Evolutionary conservation across 129 eudicot genomes (phyloP).

Genomic region (Flaveria robusta): DNA sequence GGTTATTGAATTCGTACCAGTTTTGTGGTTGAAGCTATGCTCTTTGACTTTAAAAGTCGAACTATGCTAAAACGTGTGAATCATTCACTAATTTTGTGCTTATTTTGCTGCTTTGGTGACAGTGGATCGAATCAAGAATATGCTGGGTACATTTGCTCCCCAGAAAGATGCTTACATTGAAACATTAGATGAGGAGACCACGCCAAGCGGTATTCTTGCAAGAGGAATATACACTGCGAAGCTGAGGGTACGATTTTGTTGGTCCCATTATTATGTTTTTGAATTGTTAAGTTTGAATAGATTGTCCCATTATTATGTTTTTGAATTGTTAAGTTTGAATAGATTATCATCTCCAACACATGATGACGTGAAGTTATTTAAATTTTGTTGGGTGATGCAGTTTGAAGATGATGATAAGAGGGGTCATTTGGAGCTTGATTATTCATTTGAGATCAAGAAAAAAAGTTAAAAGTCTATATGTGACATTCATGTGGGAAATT

Average conservation of each 20-base stretch:
- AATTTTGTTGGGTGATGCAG: conserved; percentile 42
- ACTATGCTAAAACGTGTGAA: conserved; percentile 12
- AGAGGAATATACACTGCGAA: conserved; percentile 82
- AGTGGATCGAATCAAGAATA: conserved; percentile 81
- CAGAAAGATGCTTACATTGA: conserved; percentile 66
- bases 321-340: background rate
- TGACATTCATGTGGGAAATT: conserved; percentile 8
- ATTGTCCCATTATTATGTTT: conserved; percentile 11
- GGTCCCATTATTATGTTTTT: conserved; percentile 6
- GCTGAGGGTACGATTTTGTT: conserved; percentile 54
- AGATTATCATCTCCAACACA: background rate
- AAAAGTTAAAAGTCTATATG: conserved; percentile 30
- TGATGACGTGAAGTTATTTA: background rate
- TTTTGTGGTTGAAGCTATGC: conserved; percentile 1
- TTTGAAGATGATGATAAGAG: conserved; percentile 83
- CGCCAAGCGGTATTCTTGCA: conserved; percentile 83
- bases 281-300: background rate
- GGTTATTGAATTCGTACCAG: background rate
- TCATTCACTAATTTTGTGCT: background rate
- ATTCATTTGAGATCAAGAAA: conserved; percentile 76
- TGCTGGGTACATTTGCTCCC: conserved; percentile 93
- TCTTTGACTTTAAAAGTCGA: conserved; percentile 23
- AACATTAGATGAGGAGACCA: conserved; percentile 77
- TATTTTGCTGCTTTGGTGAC: conserved; percentile 29
- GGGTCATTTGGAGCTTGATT: conserved; percentile 78